Evolutionary conservation across 129 eudicot genomes (phyloP).

Genomic region (Solidago caesia): DNA sequence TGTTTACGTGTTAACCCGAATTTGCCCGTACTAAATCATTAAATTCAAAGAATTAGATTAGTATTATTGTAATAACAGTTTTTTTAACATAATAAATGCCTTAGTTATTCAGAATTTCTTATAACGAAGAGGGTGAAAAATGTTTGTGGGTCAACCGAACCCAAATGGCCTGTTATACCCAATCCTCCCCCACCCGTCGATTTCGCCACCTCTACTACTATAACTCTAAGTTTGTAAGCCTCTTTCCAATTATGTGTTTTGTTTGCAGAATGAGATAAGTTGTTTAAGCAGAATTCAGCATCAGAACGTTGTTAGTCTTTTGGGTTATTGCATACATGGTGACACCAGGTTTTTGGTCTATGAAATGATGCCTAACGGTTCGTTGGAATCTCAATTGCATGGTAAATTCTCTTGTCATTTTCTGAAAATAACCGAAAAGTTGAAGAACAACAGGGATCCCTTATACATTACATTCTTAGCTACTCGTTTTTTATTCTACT

Average conservation of each 20-base stretch:
- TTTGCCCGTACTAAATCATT: too few relatives aligned
- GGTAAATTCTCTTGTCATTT: conserved; percentile 47
- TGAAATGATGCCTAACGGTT: conserved; percentile 89
- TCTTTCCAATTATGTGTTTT: conserved; percentile 4
- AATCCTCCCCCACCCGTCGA: too few relatives aligned
- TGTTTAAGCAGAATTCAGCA: conserved; percentile 80
- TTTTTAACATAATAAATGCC: too few relatives aligned
- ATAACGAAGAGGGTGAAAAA: too few relatives aligned
- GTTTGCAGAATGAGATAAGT: conserved; percentile 77
- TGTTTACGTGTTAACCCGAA: too few relatives aligned
- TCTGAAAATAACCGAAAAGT: background rate
- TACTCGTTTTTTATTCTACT: background rate
- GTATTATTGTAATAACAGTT: too few relatives aligned
- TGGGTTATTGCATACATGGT: conserved; percentile 80
- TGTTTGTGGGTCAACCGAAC: too few relatives aligned
- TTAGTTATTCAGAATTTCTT: too few relatives aligned
- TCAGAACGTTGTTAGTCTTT: conserved; percentile 76
- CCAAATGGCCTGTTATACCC: too few relatives aligned
- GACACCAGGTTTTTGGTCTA: conserved; percentile 72
- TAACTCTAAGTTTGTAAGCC: background rate
- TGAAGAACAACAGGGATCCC: background rate
- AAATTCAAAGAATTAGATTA: too few relatives aligned
- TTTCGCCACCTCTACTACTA: too few relatives aligned
- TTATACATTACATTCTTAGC: background rate
- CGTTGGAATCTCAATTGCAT: conserved; percentile 78